Evolutionary conservation across 495 filamentous ascomycete species (phyloP).

Genomic region (Hypoxylon rickii): DNA sequence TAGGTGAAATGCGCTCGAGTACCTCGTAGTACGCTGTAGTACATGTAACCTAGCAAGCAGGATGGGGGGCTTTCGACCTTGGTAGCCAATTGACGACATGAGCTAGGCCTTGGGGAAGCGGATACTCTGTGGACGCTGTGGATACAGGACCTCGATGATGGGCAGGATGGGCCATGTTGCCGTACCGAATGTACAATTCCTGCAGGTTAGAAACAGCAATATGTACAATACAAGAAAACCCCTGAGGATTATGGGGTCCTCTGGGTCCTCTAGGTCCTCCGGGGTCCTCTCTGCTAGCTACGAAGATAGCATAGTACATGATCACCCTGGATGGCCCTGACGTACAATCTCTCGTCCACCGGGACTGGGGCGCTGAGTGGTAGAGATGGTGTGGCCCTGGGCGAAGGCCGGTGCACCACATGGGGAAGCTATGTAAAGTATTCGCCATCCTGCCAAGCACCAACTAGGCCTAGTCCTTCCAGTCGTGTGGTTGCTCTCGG

Average conservation of each 20-base stretch:
- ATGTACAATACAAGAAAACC: not conserved
- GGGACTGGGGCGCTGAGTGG: slow-evolving; percentile 13
- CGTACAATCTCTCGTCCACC: slow-evolving; percentile 15
- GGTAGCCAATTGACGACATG: slow-evolving; percentile 29
- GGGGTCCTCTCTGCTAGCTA: too few species aligned
- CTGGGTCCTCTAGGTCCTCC: slow-evolving; percentile 12
- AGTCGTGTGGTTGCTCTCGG: not conserved
- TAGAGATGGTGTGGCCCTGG: slow-evolving; percentile 11
- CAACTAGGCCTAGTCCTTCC: slow-evolving; percentile 1
- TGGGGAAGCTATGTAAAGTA: slow-evolving; percentile 27
- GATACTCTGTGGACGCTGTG: slow-evolving; percentile 19
- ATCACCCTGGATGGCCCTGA: slow-evolving; percentile 21
- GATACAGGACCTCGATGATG: too few species aligned
- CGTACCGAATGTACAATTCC: not conserved
- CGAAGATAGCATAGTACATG: too few species aligned
- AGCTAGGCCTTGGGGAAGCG: slow-evolving; percentile 30
- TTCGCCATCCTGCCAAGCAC: slow-evolving; percentile 29
- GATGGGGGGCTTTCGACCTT: slow-evolving; percentile 17
- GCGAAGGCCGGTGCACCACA: slow-evolving; percentile 25
- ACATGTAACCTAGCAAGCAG: slow-evolving; percentile 28
- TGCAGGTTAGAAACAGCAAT: slow-evolving; percentile 1
- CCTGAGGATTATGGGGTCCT: slow-evolving; percentile 6
- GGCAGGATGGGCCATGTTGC: slow-evolving; percentile 5
- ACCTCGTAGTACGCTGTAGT: slow-evolving; percentile 6
- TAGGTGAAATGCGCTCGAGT: slow-evolving; percentile 8